phyloP scores from a whole-genome alignment of 2,329 filamentous ascomycete species.

The Fonsecaea multimorphosa region DNA sequence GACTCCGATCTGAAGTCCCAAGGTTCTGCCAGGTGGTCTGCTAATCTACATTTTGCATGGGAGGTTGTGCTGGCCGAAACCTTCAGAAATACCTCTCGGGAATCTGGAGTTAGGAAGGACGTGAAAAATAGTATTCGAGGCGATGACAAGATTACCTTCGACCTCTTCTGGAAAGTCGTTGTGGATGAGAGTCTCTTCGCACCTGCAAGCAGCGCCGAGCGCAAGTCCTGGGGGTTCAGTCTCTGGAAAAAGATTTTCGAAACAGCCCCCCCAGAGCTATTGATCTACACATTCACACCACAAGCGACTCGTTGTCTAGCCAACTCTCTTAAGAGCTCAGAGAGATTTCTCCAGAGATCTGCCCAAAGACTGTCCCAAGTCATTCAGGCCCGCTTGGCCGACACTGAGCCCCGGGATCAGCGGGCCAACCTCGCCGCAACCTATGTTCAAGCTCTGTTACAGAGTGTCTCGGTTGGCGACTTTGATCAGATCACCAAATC shows the following conservation, averaged over 20 bases:
- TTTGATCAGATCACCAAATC: conserved; percentile 87
- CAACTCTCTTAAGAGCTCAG: conserved; percentile 79
- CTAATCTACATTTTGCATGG: conserved; percentile 88
- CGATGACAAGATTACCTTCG: conserved; percentile 60
- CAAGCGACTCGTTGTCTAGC: conserved; percentile 82
- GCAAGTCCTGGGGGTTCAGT: conserved; percentile 91
- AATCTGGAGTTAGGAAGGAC: conserved; percentile 33
- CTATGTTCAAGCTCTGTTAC: conserved; percentile 59
- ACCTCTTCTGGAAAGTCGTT: conserved; percentile 82
- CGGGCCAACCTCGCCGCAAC: conserved; percentile 56
- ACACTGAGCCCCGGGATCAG: conserved; percentile 58
- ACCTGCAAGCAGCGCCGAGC: conserved; percentile 78
- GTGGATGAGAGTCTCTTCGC: conserved; percentile 87
- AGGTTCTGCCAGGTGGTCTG: conserved; percentile 73
- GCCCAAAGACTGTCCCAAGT: conserved; percentile 77
- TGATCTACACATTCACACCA: conserved; percentile 73
- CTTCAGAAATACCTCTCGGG: conserved; percentile 27
- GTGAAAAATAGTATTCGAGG: conserved; percentile 15
- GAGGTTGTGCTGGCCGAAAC: conserved; percentile 68
- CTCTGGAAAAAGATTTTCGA: conserved; percentile 78
- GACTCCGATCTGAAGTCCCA: conserved; percentile 44
- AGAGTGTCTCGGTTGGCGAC: conserved; percentile 72
- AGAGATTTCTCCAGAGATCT: conserved; percentile 79
- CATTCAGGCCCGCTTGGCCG: conserved; percentile 65
- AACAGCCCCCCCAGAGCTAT: conserved; percentile 56